Percentiles rank a stretch among this genome's conserved stretches.
These are phyloP conservation scores for Heimioporus sp. DNA, from an alignment of 768 basidiomycete species.

Conservation along the genomic window DNA sequence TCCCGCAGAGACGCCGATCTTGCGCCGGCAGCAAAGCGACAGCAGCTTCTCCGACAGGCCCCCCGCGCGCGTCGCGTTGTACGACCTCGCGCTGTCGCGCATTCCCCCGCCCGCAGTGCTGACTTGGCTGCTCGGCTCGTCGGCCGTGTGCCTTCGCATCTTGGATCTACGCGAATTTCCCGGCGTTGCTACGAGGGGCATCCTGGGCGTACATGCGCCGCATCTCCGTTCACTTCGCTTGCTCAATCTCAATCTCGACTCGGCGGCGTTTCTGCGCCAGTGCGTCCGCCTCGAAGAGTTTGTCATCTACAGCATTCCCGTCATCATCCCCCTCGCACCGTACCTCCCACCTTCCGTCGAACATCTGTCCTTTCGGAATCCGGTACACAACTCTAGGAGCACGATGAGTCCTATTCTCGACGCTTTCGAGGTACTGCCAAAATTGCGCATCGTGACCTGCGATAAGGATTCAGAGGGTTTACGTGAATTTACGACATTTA, in stretches of 20 bases:
- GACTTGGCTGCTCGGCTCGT: constrained; percentile 39
- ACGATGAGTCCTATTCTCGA: constrained; percentile 30
- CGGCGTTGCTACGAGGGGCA: constrained; percentile 16
- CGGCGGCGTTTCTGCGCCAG: constrained; percentile 30
- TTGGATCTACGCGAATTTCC: constrained; percentile 36
- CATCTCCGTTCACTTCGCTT: constrained; percentile 44
- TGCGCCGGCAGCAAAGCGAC: constrained; percentile 1
- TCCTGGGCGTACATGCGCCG: constrained; percentile 21
- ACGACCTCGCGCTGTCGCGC: constrained; percentile 41
- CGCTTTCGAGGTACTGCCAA: constrained; percentile 33
- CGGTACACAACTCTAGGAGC: background rate
- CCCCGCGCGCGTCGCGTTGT: constrained; percentile 26
- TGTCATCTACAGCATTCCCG: constrained; percentile 36
- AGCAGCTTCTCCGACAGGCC: background rate
- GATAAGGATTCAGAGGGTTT: constrained; percentile 22
- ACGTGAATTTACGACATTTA: constrained; percentile 23
- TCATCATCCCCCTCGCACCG: constrained; percentile 25
- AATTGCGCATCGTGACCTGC: constrained; percentile 37
- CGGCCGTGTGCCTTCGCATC: constrained; percentile 35
- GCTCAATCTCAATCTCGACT: constrained; percentile 32
- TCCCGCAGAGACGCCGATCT: constrained; percentile 4
- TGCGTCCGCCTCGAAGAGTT: constrained; percentile 10
- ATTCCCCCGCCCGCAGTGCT: constrained; percentile 31
- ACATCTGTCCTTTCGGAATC: constrained; percentile 39
- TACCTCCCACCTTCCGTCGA: constrained; percentile 38